Percentiles rank a stretch among this genome's conserved stretches.
phyloP scores from a whole-genome alignment of 1,284 basidiomycete species.

The Megacollybia platyphylla region DNA sequence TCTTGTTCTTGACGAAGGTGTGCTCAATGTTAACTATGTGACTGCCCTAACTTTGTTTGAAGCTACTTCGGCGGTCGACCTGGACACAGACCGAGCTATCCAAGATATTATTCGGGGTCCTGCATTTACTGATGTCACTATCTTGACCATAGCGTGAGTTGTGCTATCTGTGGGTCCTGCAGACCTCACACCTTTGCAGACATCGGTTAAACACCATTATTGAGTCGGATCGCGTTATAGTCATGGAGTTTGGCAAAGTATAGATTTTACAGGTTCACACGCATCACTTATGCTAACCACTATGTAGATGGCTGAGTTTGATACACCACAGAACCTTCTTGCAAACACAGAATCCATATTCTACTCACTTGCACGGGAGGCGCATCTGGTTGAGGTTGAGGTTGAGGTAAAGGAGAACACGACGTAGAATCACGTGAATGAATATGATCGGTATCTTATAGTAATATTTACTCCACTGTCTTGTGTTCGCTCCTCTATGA shows the following conservation, averaged over 20 bases:
- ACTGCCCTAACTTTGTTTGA: neutral
- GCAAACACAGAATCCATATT: conserved; percentile 38
- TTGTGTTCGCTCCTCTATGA: too few relatives aligned
- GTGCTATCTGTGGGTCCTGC: conserved; percentile 2
- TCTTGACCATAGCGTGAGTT: conserved; percentile 69
- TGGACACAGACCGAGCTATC: conserved; percentile 81
- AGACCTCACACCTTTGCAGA: conserved; percentile 20
- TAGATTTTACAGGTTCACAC: conserved; percentile 3
- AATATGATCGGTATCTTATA: neutral
- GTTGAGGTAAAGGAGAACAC: neutral
- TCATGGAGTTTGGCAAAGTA: conserved; percentile 70
- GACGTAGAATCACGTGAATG: neutral
- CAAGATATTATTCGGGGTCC: conserved; percentile 72
- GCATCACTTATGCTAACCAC: neutral
- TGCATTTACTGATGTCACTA: conserved; percentile 60
- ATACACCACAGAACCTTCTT: conserved; percentile 55
- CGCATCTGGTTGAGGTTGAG: conserved; percentile 24
- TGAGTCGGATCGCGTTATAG: conserved; percentile 74
- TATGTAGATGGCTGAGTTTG: conserved; percentile 54
- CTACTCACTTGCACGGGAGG: conserved; percentile 43
- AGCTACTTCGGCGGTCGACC: conserved; percentile 78
- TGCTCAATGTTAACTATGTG: conserved; percentile 4
- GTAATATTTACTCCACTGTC: neutral
- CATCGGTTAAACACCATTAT: conserved; percentile 89
- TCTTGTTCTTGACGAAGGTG: conserved; percentile 83